These are phyloP conservation scores for Beauveria caledonica DNA, from an alignment of 2,329 filamentous ascomycete species.

Conservation along the genomic window DNA sequence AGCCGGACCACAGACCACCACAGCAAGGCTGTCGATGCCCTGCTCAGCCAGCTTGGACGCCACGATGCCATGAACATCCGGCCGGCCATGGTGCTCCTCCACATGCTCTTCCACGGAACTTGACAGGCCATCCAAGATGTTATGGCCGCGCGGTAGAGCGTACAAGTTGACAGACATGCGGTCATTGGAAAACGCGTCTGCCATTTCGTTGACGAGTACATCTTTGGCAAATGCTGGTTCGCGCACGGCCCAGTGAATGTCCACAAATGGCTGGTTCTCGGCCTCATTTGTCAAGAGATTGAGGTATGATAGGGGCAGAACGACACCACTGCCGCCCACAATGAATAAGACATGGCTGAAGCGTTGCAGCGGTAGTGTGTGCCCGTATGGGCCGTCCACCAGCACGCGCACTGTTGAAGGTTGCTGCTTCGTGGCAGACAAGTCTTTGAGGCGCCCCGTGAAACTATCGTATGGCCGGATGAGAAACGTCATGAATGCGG, in stretches of 20 bases:
- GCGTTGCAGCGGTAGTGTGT: conserved; percentile 28
- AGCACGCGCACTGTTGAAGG: conserved; percentile 25
- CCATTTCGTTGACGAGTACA: conserved; percentile 26
- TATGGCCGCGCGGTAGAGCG: conserved; percentile 20
- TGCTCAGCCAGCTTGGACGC: conserved; percentile 17
- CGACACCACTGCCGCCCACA: conserved; percentile 37
- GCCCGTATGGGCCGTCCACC: conserved; percentile 38
- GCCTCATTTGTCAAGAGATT: conserved; percentile 17
- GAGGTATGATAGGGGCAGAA: conserved; percentile 33
- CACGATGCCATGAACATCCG: conserved; percentile 26
- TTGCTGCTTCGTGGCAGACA: conserved; percentile 19
- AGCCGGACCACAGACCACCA: conserved; percentile 37
- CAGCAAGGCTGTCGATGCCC: conserved; percentile 24
- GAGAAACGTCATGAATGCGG: conserved; percentile 30
- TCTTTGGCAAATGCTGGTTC: conserved; percentile 30
- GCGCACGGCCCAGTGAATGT: conserved; percentile 36
- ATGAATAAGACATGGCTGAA: conserved; percentile 35
- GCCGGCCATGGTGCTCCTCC: conserved; percentile 20
- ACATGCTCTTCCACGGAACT: conserved; percentile 17
- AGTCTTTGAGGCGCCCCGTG: conserved; percentile 28
- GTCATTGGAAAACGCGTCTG: conserved; percentile 18
- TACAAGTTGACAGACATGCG: conserved; percentile 30
- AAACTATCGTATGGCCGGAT: conserved; percentile 39
- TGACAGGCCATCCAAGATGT: conserved; percentile 12
- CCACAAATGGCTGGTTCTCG: conserved; percentile 6